Percentiles rank a stretch among this genome's conserved stretches.
phyloP scores from a whole-genome alignment of 805 yeast species.

The Lachancea sp. region DNA sequence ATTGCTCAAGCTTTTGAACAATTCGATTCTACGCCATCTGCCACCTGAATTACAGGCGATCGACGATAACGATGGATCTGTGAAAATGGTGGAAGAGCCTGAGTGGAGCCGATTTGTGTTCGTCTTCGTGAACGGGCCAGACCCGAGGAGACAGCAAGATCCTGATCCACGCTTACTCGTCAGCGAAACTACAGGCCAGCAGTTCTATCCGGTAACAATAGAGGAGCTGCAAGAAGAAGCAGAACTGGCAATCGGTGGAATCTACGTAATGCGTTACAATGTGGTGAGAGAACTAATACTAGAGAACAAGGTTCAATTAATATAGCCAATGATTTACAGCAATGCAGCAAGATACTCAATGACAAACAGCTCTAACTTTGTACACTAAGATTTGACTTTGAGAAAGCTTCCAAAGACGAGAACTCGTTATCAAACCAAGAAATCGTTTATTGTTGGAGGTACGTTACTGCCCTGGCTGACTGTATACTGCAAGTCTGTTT shows the following conservation, averaged over 20 bases:
- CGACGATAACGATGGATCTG: constrained; percentile 64
- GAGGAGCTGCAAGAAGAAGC: constrained; percentile 47
- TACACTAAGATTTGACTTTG: no score
- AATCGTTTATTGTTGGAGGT: no score
- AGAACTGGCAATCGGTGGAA: constrained; percentile 53
- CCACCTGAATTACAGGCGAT: constrained; percentile 66
- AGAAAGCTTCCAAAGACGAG: no score
- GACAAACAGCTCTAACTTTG: background rate
- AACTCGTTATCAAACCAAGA: no score
- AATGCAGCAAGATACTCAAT: no score
- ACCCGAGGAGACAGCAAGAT: background rate
- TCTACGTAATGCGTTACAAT: constrained; percentile 68
- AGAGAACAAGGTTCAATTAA: constrained; percentile 39
- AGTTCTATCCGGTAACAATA: constrained; percentile 34
- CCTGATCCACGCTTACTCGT: constrained; percentile 36
- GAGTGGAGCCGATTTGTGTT: constrained; percentile 74
- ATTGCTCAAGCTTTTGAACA: constrained; percentile 57
- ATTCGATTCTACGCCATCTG: constrained; percentile 56
- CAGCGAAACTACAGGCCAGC: constrained; percentile 33
- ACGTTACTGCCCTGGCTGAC: no score
- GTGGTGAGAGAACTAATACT: constrained; percentile 39
- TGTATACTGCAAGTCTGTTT: no score
- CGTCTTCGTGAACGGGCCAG: constrained; percentile 33
- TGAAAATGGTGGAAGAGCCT: constrained; percentile 76
- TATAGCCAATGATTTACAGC: constrained; percentile 30